Evolutionary conservation across 164 flowering plant species (phyloP).

Genomic region (Akebia trifoliata): DNA sequence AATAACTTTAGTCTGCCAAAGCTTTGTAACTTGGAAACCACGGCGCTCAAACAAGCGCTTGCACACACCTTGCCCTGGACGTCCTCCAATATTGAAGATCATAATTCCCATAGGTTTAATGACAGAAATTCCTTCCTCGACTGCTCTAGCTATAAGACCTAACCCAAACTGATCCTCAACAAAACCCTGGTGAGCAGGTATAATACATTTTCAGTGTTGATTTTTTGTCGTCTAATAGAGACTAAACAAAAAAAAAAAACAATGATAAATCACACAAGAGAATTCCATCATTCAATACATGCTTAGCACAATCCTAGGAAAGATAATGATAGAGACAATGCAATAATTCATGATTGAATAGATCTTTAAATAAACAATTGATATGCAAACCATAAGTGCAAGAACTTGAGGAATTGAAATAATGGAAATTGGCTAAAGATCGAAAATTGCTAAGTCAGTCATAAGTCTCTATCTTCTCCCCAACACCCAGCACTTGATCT

Average conservation of each 20-base stretch:
- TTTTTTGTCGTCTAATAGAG: neutral
- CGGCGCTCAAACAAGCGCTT: slow-evolving; percentile 93
- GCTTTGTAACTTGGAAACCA: slow-evolving; percentile 70
- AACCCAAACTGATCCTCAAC: slow-evolving; percentile 98
- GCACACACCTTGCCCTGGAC: slow-evolving; percentile 97
- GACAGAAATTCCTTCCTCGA: slow-evolving; percentile 93
- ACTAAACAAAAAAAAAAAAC: neutral
- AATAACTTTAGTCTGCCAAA: slow-evolving; percentile 95
- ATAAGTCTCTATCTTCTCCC: too few relatives aligned
- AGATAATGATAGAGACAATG: too few relatives aligned
- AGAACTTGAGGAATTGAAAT: too few relatives aligned
- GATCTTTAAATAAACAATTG: too few relatives aligned
- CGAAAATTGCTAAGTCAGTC: too few relatives aligned
- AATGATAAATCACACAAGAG: neutral
- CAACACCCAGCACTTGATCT: too few relatives aligned
- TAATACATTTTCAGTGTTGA: neutral
- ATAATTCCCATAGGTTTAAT: slow-evolving; percentile 89
- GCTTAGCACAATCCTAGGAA: too few relatives aligned
- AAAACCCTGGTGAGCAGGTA: slow-evolving; percentile 59
- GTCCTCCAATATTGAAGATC: slow-evolving; percentile 98
- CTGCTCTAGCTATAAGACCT: slow-evolving; percentile 94
- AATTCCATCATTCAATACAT: too few relatives aligned
- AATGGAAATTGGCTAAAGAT: too few relatives aligned
- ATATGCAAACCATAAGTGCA: too few relatives aligned
- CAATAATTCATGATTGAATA: too few relatives aligned